Conservation (phyloP, 176 grass and related monocot genomes). For the Aegilops longissima region DNA sequence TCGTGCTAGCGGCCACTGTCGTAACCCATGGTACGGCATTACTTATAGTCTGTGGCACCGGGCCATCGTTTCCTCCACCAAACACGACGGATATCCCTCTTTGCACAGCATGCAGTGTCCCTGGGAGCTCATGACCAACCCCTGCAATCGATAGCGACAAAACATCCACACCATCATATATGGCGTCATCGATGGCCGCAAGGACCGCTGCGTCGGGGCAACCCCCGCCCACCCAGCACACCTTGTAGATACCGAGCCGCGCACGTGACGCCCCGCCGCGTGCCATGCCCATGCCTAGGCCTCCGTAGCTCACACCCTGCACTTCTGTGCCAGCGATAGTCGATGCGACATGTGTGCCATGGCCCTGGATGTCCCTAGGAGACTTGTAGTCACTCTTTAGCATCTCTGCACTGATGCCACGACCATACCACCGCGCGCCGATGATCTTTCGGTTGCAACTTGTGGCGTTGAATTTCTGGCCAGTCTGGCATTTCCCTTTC, state of each 20-base stretch:
- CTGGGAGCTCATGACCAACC: neutral
- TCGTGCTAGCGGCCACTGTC: slow-evolving; percentile 50
- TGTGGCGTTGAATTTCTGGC: too few relatives aligned
- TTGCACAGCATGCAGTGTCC: slow-evolving; percentile 53
- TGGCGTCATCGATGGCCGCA: slow-evolving; percentile 52
- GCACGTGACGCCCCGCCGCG: slow-evolving; percentile 55
- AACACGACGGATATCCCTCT: slow-evolving; percentile 52
- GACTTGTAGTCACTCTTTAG: slow-evolving; percentile 38
- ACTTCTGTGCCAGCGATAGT: slow-evolving; percentile 40
- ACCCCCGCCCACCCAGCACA: neutral
- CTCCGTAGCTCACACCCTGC: slow-evolving; percentile 13
- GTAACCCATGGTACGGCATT: slow-evolving; percentile 53
- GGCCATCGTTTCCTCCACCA: slow-evolving; percentile 15
- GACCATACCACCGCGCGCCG: neutral
- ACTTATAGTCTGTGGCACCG: neutral
- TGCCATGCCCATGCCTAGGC: slow-evolving; percentile 23
- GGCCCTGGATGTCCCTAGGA: slow-evolving; percentile 15
- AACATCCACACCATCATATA: slow-evolving; percentile 63
- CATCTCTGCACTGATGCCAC: accelerated
- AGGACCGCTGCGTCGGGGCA: neutral
- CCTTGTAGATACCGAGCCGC: slow-evolving; percentile 56
- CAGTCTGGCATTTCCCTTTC: too few relatives aligned
- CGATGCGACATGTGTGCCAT: slow-evolving; percentile 56
- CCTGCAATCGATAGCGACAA: slow-evolving; percentile 47
- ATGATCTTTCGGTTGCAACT: too few relatives aligned